Base-by-base conservation (phyloP, 2,329 filamentous ascomycete genomes). In the Diaporthe caulivora region DNA sequence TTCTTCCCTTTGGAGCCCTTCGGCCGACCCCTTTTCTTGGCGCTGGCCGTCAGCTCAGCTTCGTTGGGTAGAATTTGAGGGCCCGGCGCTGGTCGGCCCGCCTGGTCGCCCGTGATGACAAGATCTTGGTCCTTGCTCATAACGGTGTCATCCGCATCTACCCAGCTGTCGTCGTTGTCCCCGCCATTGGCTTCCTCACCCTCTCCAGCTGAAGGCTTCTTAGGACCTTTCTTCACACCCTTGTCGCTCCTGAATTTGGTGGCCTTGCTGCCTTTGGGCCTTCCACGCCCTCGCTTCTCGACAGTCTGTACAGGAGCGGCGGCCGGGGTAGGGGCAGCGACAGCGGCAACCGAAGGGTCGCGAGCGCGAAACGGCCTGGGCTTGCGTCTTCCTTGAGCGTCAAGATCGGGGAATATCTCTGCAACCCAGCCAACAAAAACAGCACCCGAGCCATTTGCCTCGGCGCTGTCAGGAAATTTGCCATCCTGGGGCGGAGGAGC, bases 381-480 rank as follows among this genome's bases (percentile, higher is more conserved):
- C 81, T 72, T 74, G 29, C 57, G 72, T 21, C 69, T 72, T 29
- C 72, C 72, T 47, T 73, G 71, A 44, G 73, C 67, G 47, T 75
- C 74, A 10, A 81, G 80, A 47, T 82, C 84, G 24, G 90, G 90
- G 74, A 92, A 92, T 70, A 92, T 90, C 77, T 92, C 90, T 17
- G 89, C 84, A 57, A 92, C 81, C 90, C 90, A 92, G 26, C 88
- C 87, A 40, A 92, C 85, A 73, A 92, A 89, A 15, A 90, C 81
- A 26, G 86, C 85, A 1, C 90, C 91, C 1, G 87, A 82, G 3
- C 90, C 90, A 78, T 91, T 91, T 17, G 84, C 84, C 60, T 86
- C 84, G 13, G 85, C 86, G 76, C 90, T 92, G 34, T 85, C 82
- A 1, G 90, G 90, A 69, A 92, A 92, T 2, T 80, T 82, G 21